phyloP scores from a whole-genome alignment of 257 asterid species.

The Avicennia marina region DNA sequence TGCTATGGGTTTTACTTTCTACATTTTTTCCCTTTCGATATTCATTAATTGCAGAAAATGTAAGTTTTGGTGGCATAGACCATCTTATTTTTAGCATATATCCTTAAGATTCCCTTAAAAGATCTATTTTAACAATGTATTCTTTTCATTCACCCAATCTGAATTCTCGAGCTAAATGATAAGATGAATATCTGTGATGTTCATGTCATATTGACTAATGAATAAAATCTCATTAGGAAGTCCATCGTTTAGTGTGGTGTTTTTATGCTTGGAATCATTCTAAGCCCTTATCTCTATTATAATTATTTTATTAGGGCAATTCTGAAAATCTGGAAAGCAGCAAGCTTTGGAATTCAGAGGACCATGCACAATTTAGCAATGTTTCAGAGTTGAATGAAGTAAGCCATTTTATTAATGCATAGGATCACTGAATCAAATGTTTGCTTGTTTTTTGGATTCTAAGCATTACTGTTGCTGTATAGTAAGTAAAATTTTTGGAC shows the following conservation, averaged over 20 bases:
- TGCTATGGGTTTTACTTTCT: no score
- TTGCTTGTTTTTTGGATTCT: background rate
- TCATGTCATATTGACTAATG: background rate
- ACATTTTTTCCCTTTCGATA: no score
- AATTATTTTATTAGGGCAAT: slow-evolving; percentile 51
- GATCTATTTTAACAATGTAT: background rate
- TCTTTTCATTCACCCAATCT: no score
- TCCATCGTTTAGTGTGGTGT: background rate
- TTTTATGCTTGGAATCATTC: background rate
- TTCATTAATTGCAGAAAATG: background rate
- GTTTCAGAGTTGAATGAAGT: slow-evolving; percentile 45
- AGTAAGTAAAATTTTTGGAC: no score
- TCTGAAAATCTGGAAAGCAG: slow-evolving; percentile 33
- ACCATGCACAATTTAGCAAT: slow-evolving; percentile 28
- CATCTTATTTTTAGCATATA: slow-evolving; percentile 3
- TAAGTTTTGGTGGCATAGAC: background rate
- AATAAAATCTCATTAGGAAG: background rate
- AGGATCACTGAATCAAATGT: background rate
- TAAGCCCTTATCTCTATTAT: slow-evolving; percentile 5
- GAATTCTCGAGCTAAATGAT: background rate
- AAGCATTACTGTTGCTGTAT: background rate
- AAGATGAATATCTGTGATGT: background rate
- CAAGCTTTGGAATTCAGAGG: slow-evolving; percentile 31
- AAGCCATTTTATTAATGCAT: slow-evolving; percentile 22
- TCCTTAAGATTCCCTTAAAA: background rate